phyloP scores from a whole-genome alignment of 352 stramenopile species.

The Peronospora belbahrii region DNA sequence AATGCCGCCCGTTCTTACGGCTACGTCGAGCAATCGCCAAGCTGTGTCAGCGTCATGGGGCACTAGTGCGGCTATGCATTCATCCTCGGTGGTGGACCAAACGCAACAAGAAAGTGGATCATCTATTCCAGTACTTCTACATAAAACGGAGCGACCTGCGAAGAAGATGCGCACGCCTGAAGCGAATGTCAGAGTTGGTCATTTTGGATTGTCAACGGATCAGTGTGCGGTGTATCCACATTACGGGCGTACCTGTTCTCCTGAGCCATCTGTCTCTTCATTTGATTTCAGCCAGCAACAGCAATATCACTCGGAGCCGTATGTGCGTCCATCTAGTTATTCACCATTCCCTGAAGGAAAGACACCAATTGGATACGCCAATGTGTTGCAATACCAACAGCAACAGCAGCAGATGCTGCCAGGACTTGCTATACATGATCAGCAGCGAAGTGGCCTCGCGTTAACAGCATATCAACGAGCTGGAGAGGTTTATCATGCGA shows the following conservation, averaged over 20 bases:
- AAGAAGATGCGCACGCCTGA: slow-evolving; percentile 55
- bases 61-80: slow-evolving; percentile 14
- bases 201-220: slow-evolving; percentile 21
- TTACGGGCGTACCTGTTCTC: slow-evolving; percentile 21
- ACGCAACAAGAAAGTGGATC: slow-evolving; percentile 21
- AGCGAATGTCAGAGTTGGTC: slow-evolving; percentile 16
- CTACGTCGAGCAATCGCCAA: slow-evolving; percentile 6
- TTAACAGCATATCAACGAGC: slow-evolving; percentile 11
- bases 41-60: slow-evolving; percentile 18
- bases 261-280: slow-evolving; percentile 6
- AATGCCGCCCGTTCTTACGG: slow-evolving; percentile 24
- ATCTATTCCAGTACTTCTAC: slow-evolving; percentile 26
- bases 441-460: slow-evolving; percentile 7
- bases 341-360: slow-evolving; percentile 19
- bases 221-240: slow-evolving; percentile 21
- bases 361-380: slow-evolving; percentile 13
- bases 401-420: slow-evolving; percentile 19
- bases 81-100: slow-evolving; percentile 15
- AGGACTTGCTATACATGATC: slow-evolving; percentile 9
- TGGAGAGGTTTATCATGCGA: slow-evolving; percentile 14
- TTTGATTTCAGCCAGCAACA: slow-evolving; percentile 30
- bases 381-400: slow-evolving; percentile 17
- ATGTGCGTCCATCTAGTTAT: slow-evolving; percentile 19
- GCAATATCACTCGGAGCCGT: slow-evolving; percentile 15
- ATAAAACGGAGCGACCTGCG: slow-evolving; percentile 26